A percentile compares a stretch with the other conserved stretches of the same genome.
phyloP scores from a whole-genome alignment of 345 rosid species.

The Corchorus capsularis region DNA sequence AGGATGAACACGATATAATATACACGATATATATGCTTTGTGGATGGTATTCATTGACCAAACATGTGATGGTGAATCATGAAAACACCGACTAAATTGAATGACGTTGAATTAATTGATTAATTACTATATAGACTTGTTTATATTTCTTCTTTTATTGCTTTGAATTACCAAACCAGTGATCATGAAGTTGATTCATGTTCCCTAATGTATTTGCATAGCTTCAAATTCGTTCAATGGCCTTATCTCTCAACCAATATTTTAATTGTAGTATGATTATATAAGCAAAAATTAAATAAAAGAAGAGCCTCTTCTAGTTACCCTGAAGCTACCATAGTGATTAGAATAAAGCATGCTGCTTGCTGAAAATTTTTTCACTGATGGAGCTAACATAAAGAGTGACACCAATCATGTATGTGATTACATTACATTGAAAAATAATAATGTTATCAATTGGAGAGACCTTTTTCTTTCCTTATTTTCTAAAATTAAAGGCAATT shows the following conservation, averaged over 20 bases:
- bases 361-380: background rate
- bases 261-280: too few relatives aligned
- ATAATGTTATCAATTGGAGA: background rate
- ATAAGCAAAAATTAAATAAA: too few relatives aligned
- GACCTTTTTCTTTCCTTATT: background rate
- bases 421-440: background rate
- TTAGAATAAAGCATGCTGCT: background rate
- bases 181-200: background rate
- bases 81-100: background rate
- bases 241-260: too few relatives aligned
- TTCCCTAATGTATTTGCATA: background rate
- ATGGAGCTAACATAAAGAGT: slow-evolving; percentile 13
- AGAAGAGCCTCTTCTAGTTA: too few relatives aligned
- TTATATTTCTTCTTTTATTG: too few relatives aligned
- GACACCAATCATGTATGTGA: background rate
- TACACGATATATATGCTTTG: too few relatives aligned
- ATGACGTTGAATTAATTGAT: background rate
- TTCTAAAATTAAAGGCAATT: too few relatives aligned
- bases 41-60: too few relatives aligned
- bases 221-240: background rate
- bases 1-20: too few relatives aligned
- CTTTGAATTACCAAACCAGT: too few relatives aligned
- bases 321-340: background rate
- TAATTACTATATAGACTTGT: too few relatives aligned
- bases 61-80: background rate